Percentiles rank a stretch among this genome's conserved stretches.
These are phyloP conservation scores for Cicer cuneatum DNA, from an alignment of 306 rosid genomes.

Conservation along the genomic window DNA sequence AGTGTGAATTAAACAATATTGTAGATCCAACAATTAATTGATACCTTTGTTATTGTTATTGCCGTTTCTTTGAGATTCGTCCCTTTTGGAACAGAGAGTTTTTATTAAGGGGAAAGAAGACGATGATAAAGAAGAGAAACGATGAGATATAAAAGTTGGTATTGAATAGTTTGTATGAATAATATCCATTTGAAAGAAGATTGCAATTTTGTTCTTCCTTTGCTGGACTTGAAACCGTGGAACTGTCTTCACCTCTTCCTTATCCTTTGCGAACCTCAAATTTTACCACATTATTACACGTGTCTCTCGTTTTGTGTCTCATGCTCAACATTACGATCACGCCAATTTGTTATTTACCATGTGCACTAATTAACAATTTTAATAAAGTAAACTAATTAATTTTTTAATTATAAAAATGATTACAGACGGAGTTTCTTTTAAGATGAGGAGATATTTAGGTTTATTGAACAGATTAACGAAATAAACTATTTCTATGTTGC, in stretches of 20 bases:
- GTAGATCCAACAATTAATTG: not conserved
- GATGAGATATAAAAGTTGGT: conserved; percentile 43
- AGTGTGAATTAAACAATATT: not conserved
- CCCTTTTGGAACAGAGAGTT: conserved; percentile 58
- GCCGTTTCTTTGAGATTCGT: conserved; percentile 54
- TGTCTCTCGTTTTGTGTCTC: not conserved
- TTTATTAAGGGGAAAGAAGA: conserved; percentile 40
- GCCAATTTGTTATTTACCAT: not conserved
- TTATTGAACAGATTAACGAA: too few species aligned
- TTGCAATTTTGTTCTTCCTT: conserved; percentile 10
- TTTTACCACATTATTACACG: conserved; percentile 50
- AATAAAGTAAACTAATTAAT: too few species aligned
- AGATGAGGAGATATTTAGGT: too few species aligned
- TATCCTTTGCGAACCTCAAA: conserved; percentile 54
- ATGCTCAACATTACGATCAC: not conserved
- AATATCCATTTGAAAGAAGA: conserved; percentile 55
- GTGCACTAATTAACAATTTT: too few species aligned
- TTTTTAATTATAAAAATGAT: too few species aligned
- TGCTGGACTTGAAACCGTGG: not conserved
- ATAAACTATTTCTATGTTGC: too few species aligned
- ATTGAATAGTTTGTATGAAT: conserved; percentile 53
- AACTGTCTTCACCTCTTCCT: conserved; percentile 18
- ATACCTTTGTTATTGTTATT: conserved; percentile 51
- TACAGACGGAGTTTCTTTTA: too few species aligned
- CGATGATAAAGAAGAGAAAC: conserved; percentile 41